Evolutionary conservation across 1,284 basidiomycete species (phyloP), one percentile per base, ranked within the genome.

Genomic region (Pisolithus thermaeus): DNA sequence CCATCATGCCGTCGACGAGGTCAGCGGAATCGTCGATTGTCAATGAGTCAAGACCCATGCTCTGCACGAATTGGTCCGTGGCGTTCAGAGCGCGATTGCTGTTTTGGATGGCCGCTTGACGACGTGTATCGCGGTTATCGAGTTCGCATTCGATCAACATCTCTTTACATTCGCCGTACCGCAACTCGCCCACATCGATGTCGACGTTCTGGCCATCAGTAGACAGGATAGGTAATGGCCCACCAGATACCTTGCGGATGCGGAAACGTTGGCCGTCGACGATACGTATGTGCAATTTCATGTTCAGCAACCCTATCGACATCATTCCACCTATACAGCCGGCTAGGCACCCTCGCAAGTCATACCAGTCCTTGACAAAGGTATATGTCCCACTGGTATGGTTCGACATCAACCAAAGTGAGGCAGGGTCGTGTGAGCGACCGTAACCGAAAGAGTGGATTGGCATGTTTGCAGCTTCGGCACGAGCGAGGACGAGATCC

Each of bases 401-500:
- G 70, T 97, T 97, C 11, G 94, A 97, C 76, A 99, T 92, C 42
- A 97, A 83, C 96, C 96, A 99, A 16, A 99, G 80, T n/a, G 93
- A 95, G 3, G 92, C 91, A 6, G 96, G 95, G 67, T 99, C 95
- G 67, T 98, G 96, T 14, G 90, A 90, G 56, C 92, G 90, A 49
- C 95, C 95, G 65, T 96, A 99, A 45, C 96, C 96, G 59, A 99
- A 90, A 2, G 92, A 90, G 70, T 99, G 96, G 51, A 99, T 95
- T 1, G 96, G 94, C 23, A 96, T 84, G 61, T 92, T 94, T 27
- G 92, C 95, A 3, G 95, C 95, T 64, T 99, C 96, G 0, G 94
- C 90, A 41, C 96, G 87, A 40, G 95, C 94, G 54, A 97, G 86
- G 28, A 97, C 92, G 18, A 99, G 80, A 63, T 98, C 94, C 92